A percentile compares a stretch with the other conserved stretches of the same genome.
Conservation (phyloP, 2,329 filamentous ascomycete genomes). For the Onygena corvina region DNA sequence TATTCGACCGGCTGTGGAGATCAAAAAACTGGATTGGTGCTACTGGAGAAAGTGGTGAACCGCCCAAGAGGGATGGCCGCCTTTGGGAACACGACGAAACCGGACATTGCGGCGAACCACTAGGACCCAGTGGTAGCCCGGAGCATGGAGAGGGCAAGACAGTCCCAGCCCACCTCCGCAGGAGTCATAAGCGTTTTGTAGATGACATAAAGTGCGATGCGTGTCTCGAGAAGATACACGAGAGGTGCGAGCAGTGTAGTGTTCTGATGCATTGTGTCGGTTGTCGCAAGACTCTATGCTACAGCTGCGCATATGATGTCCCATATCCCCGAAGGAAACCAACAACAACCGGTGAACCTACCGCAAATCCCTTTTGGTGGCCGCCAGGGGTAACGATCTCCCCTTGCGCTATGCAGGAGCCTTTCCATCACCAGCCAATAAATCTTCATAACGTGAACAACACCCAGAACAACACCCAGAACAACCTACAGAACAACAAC, state of each 20-base stretch:
- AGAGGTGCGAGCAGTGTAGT: slow-evolving; percentile 49
- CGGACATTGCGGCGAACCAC: slow-evolving; percentile 43
- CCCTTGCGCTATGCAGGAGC: slow-evolving; percentile 48
- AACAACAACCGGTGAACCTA: slow-evolving; percentile 12
- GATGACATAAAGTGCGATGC: slow-evolving; percentile 43
- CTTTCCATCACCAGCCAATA: slow-evolving; percentile 22
- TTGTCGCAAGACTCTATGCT: slow-evolving; percentile 48
- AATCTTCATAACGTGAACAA: slow-evolving; percentile 7
- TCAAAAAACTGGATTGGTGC: slow-evolving; percentile 48
- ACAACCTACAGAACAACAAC: too few relatives aligned
- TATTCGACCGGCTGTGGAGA: slow-evolving; percentile 48
- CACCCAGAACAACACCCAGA: slow-evolving; percentile 25
- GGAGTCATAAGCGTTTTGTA: slow-evolving; percentile 43
- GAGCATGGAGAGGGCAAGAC: slow-evolving; percentile 43
- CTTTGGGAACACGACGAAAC: slow-evolving; percentile 46
- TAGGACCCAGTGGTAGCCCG: slow-evolving; percentile 39
- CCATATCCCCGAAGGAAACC: slow-evolving; percentile 36
- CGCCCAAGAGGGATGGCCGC: slow-evolving; percentile 37
- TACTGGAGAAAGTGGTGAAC: slow-evolving; percentile 21
- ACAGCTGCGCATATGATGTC: slow-evolving; percentile 47
- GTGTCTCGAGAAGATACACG: slow-evolving; percentile 42
- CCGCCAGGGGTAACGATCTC: slow-evolving; percentile 44
- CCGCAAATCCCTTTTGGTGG: slow-evolving; percentile 44
- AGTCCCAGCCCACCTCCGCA: slow-evolving; percentile 42
- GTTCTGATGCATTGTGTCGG: slow-evolving; percentile 51